Evolutionary conservation across 108 stramenopile genomes (phyloP).

Genomic region (Skeletonema tropicum): DNA sequence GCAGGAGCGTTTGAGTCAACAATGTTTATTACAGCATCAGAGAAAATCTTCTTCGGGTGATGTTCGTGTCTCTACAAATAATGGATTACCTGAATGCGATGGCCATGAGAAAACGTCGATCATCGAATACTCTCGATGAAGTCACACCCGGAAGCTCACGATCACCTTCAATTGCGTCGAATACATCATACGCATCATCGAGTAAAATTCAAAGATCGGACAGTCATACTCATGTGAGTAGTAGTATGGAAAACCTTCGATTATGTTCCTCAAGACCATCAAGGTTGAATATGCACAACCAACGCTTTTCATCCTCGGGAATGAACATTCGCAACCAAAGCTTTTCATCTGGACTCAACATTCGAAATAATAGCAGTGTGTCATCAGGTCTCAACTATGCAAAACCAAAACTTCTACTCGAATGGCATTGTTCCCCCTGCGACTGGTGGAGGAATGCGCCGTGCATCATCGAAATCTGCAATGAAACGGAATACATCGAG

Average conservation of each 20-base stretch:
- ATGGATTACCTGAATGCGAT: not conserved
- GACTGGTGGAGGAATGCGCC: not conserved
- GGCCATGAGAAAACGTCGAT: conserved; percentile 19
- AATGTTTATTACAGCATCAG: conserved; percentile 10
- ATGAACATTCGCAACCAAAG: conserved; percentile 13
- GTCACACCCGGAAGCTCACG: not conserved
- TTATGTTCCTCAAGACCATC: not conserved
- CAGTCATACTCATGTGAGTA: conserved; percentile 5
- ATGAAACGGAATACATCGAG: conserved; percentile 5
- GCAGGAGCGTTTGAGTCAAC: conserved; percentile 24
- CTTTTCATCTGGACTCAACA: conserved; percentile 11
- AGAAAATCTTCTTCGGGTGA: not conserved
- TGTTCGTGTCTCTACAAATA: not conserved
- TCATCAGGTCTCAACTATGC: conserved; percentile 2
- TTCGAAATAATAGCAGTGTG: not conserved
- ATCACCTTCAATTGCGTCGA: conserved; percentile 2
- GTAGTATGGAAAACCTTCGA: conserved; percentile 23
- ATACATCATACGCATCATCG: conserved; percentile 14
- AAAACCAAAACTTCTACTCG: conserved; percentile 6
- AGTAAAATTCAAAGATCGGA: conserved; percentile 18
- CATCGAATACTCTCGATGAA: not conserved
- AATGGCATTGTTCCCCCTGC: not conserved
- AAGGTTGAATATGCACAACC: not conserved
- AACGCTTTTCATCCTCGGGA: not conserved
- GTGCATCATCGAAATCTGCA: not conserved